Conservation (phyloP, 108 stramenopile species). For the Pseudonitzschia multiseries region DNA sequence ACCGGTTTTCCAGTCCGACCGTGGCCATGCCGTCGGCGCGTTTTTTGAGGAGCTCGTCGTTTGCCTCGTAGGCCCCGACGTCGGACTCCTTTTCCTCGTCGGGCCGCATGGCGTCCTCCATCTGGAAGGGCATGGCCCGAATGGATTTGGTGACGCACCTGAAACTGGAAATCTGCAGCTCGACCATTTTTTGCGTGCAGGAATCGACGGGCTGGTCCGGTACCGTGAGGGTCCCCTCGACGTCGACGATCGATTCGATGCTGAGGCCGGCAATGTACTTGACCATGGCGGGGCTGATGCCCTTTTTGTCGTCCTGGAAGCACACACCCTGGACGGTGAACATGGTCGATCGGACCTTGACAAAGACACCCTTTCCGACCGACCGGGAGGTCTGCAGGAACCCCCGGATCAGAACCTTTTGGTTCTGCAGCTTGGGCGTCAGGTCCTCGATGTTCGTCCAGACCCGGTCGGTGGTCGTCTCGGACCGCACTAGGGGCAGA, state of each 20-base stretch:
- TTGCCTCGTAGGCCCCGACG: conserved; percentile 72
- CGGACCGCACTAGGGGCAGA: conserved; percentile 79
- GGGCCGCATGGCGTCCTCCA: conserved; percentile 97
- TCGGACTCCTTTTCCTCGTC: conserved; percentile 79
- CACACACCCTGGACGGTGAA: conserved; percentile 94
- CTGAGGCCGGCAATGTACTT: conserved; percentile 90
- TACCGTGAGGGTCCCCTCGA: conserved; percentile 77
- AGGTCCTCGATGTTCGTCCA: conserved; percentile 86
- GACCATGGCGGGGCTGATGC: conserved; percentile 86
- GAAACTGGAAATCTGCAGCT: conserved; percentile 86
- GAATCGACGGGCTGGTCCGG: conserved; percentile 84
- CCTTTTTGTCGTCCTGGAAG: conserved; percentile 57
- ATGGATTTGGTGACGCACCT: conserved; percentile 89
- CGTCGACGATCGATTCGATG: conserved; percentile 94
- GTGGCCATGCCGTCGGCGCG: conserved; percentile 65
- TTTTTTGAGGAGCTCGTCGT: conserved; percentile 67
- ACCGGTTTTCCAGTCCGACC: conserved; percentile 88
- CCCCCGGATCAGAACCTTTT: conserved; percentile 86
- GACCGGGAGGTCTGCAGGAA: conserved; percentile 78
- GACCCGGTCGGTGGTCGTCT: conserved; percentile 42
- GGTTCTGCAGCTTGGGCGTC: conserved; percentile 69
- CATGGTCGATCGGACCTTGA: conserved; percentile 88
- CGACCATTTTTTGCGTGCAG: conserved; percentile 92
- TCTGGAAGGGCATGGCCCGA: conserved; percentile 89
- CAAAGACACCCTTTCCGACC: conserved; percentile 95